Percentiles rank a stretch among this genome's conserved stretches.
Evolutionary conservation across 176 grass and related monocot species (phyloP).

Genomic region (Neostapfia colusana): DNA sequence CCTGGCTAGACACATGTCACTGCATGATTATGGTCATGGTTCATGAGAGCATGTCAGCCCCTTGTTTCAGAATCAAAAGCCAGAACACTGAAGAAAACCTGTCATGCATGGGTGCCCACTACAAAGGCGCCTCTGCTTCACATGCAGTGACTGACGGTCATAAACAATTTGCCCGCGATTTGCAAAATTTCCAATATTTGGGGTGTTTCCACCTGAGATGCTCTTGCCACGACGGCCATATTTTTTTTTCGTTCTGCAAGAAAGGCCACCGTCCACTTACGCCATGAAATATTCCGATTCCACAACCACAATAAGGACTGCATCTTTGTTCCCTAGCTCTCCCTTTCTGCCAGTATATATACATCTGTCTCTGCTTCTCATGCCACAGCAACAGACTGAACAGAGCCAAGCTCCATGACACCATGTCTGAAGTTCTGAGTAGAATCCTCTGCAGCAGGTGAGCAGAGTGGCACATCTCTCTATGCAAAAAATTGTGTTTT

Average conservation of each 20-base stretch:
- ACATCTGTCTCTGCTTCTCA: conserved; percentile 7
- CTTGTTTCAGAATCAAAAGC: too few species aligned
- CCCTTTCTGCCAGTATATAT: conserved; percentile 41
- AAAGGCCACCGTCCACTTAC: background rate
- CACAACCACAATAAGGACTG: conserved; percentile 17
- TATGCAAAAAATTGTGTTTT: background rate
- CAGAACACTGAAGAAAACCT: background rate
- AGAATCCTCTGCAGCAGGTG: conserved; percentile 1
- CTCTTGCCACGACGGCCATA: background rate
- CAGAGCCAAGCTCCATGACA: background rate
- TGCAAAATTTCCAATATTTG: background rate
- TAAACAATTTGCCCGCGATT: background rate
- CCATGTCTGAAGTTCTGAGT: background rate
- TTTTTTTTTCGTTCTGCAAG: background rate
- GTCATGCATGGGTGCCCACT: background rate
- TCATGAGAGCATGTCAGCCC: conserved; percentile 4
- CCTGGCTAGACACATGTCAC: background rate
- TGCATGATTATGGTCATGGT: background rate
- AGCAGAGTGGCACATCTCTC: conserved; percentile 22
- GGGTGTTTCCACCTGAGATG: background rate
- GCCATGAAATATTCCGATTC: background rate
- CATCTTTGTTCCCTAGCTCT: too few species aligned
- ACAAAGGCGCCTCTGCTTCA: background rate
- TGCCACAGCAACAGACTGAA: conserved; percentile 3
- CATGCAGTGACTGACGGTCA: background rate